Evolutionary conservation across 176 grass and related monocot genomes (phyloP).

Genomic region (Ensete ventricosum): DNA sequence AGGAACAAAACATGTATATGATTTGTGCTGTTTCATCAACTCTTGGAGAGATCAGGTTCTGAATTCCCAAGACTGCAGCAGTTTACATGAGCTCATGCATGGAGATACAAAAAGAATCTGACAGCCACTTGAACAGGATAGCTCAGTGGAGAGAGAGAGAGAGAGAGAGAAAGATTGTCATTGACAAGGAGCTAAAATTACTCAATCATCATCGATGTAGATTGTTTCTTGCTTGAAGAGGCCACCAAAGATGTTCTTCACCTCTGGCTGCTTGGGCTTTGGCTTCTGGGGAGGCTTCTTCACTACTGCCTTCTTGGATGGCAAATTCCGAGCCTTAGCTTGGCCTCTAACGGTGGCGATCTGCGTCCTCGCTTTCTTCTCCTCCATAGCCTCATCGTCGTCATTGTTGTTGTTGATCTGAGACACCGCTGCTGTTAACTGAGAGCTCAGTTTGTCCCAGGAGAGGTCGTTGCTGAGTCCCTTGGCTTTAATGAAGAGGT

Average conservation of each 20-base stretch:
- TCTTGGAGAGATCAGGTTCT: too few relatives aligned
- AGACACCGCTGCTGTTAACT: not conserved
- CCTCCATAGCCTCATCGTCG: constrained; percentile 10
- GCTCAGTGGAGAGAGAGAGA: too few relatives aligned
- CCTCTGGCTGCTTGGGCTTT: constrained; percentile 43
- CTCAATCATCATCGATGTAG: constrained; percentile 72
- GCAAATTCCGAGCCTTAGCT: constrained; percentile 68
- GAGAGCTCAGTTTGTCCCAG: constrained; percentile 35
- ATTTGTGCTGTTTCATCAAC: too few relatives aligned
- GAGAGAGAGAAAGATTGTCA: not conserved
- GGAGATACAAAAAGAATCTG: too few relatives aligned
- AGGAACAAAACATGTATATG: too few relatives aligned
- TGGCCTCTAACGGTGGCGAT: constrained; percentile 70
- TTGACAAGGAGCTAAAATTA: not conserved
- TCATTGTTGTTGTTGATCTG: constrained; percentile 37
- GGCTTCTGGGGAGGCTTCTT: constrained; percentile 42
- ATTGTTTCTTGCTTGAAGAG: constrained; percentile 95
- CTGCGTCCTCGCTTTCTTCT: constrained; percentile 47
- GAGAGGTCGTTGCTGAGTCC: constrained; percentile 46
- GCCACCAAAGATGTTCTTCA: constrained; percentile 65
- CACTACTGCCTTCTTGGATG: constrained; percentile 62
- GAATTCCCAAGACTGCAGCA: too few relatives aligned
- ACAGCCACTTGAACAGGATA: too few relatives aligned
- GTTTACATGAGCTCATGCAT: too few relatives aligned
- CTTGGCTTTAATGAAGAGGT: constrained; percentile 45